Conservation (phyloP, 371 early-diverging fungal genomes). For the Dipsacomyces acuminosporus region DNA sequence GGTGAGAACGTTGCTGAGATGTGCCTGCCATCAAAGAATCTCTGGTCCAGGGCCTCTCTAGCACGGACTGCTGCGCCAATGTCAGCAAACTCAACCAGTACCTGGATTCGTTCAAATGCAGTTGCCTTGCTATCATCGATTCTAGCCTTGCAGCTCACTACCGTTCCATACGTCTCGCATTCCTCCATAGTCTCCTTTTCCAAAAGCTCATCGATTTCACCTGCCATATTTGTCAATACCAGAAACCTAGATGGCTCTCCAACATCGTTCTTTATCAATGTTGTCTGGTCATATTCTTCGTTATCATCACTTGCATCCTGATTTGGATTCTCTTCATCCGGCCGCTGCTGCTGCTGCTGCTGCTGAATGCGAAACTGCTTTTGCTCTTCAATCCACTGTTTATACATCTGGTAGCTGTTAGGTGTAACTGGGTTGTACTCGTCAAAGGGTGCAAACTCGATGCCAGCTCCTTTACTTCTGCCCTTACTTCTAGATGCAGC, state of each 20-base stretch:
- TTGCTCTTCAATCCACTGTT: constrained; percentile 11
- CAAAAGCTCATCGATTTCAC: constrained; percentile 21
- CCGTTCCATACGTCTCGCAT: constrained; percentile 25
- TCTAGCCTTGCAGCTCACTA: constrained; percentile 9
- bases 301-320: constrained; percentile 1
- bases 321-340: neutral
- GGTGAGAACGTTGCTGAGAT: constrained; percentile 20
- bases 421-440: constrained; percentile 30
- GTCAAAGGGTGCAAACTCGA: constrained; percentile 21
- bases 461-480: neutral
- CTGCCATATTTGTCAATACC: constrained; percentile 32
- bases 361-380: constrained; percentile 2
- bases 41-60: constrained; percentile 22
- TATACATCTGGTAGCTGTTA: constrained; percentile 30
- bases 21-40: constrained; percentile 32
- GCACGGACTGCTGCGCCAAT: constrained; percentile 21
- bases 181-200: constrained; percentile 30
- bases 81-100: constrained; percentile 28
- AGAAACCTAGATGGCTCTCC: constrained; percentile 18
- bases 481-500: neutral
- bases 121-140: neutral
- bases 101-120: constrained; percentile 16
- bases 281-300: neutral
- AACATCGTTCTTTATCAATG: neutral
- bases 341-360: neutral